Conservation (phyloP, 1,284 basidiomycete genomes). For the Vanrija sp. region DNA sequence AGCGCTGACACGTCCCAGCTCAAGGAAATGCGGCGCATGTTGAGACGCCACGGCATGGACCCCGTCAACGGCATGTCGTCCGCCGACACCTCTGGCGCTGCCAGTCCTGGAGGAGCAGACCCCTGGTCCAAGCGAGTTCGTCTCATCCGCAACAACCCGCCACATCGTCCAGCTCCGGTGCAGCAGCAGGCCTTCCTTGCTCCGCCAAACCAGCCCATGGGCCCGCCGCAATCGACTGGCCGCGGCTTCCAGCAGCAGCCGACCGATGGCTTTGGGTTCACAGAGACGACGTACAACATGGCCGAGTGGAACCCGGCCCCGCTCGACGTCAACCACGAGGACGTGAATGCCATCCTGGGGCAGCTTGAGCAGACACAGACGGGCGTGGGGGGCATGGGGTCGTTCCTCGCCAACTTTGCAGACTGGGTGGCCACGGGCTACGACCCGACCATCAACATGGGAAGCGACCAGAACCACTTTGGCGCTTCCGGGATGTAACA, state of each 20-base stretch:
- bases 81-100: slow-evolving; percentile 8
- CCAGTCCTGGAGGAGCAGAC: slow-evolving; percentile 8
- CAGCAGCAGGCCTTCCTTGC: not conserved
- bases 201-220: too few species aligned
- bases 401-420: slow-evolving; percentile 4
- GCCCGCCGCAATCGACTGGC: too few species aligned
- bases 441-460: not conserved
- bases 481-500: too few species aligned
- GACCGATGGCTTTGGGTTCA: not conserved
- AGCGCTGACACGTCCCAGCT: slow-evolving; percentile 5
- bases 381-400: not conserved
- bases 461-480: too few species aligned
- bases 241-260: not conserved
- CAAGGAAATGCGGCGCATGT: slow-evolving; percentile 16
- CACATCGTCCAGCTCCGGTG: not conserved
- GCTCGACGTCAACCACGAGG: slow-evolving; percentile 2
- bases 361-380: slow-evolving; percentile 3
- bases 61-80: not conserved
- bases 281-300: slow-evolving; percentile 1
- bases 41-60: slow-evolving; percentile 18
- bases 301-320: not conserved
- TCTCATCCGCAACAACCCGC: slow-evolving; percentile 2
- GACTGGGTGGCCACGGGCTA: slow-evolving; percentile 17
- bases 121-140: slow-evolving; percentile 15
- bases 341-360: slow-evolving; percentile 8